Evolutionary conservation across 257 asterid genomes (phyloP).

Genomic region (Solanum virginianum): DNA sequence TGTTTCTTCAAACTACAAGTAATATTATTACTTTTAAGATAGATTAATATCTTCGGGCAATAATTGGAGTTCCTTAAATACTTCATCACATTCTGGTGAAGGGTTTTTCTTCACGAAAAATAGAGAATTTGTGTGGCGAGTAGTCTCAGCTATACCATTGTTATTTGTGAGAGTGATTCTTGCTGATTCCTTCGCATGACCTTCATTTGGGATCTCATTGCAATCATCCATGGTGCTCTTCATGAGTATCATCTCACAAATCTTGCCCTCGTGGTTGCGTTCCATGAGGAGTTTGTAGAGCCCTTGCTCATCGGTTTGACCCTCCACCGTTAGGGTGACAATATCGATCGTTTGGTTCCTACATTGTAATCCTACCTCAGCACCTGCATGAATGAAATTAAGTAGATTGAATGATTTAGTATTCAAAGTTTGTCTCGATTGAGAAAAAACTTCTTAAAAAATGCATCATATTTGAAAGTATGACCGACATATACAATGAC

Average conservation of each 20-base stretch:
- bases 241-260: slow-evolving; percentile 29
- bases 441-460: neutral
- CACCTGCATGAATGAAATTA: slow-evolving; percentile 19
- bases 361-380: slow-evolving; percentile 39
- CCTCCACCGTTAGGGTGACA: slow-evolving; percentile 30
- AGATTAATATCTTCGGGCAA: too few relatives aligned
- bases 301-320: slow-evolving; percentile 21
- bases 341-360: slow-evolving; percentile 7
- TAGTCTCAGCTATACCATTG: too few relatives aligned
- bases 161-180: too few relatives aligned
- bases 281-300: slow-evolving; percentile 20
- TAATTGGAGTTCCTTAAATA: too few relatives aligned
- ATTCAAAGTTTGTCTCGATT: too few relatives aligned
- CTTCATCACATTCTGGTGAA: too few relatives aligned
- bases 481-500: neutral
- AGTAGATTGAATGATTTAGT: neutral
- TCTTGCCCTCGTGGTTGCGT: slow-evolving; percentile 49
- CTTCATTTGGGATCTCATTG: too few relatives aligned
- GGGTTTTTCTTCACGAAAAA: too few relatives aligned
- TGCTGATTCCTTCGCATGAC: too few relatives aligned
- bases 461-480: neutral
- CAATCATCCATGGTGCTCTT: slow-evolving; percentile 52
- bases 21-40: too few relatives aligned
- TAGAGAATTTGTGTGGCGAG: too few relatives aligned
- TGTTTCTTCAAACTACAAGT: too few relatives aligned